A percentile compares a stretch with the other conserved stretches of the same genome.
Evolutionary conservation across 2,329 filamentous ascomycete genomes (phyloP).

Genomic region (Capronia americana): DNA sequence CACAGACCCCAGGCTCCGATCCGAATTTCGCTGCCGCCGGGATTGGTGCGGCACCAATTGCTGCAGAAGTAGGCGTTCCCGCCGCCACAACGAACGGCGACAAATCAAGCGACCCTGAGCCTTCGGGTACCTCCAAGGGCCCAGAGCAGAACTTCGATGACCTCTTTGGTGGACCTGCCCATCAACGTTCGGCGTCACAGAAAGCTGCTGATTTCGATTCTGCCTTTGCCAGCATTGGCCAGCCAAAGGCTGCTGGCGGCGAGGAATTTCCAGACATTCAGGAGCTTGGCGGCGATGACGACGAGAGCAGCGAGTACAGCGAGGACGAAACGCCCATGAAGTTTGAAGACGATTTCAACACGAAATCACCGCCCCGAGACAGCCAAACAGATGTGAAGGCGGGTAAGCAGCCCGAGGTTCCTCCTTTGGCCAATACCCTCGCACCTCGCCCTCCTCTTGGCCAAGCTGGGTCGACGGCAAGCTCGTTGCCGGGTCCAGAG

Average conservation of each 20-base stretch:
- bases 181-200: conserved; percentile 53
- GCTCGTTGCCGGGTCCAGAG: conserved; percentile 56
- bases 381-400: conserved; percentile 41
- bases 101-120: conserved; percentile 3
- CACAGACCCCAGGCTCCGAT: conserved; percentile 32
- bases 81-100: conserved; percentile 24
- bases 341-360: conserved; percentile 92
- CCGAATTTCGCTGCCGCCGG: conserved; percentile 22
- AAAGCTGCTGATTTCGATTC: conserved; percentile 56
- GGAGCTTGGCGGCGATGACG: conserved; percentile 66
- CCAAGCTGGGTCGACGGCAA: conserved; percentile 44
- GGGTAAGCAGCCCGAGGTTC: conserved; percentile 47
- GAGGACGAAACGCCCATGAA: conserved; percentile 70
- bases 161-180: conserved; percentile 52
- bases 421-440: conserved; percentile 30
- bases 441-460: conserved; percentile 47
- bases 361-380: conserved; percentile 57
- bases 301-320: conserved; percentile 82
- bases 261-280: conserved; percentile 91
- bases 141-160: conserved; percentile 51
- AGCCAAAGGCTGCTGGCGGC: conserved; percentile 50
- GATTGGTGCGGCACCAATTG: conserved; percentile 27
- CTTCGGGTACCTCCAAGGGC: conserved; percentile 34
- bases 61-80: conserved; percentile 20
- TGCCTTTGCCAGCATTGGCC: conserved; percentile 54